Conservation (phyloP, 805 yeast genomes). For the Sugiyamaella americana region DNA sequence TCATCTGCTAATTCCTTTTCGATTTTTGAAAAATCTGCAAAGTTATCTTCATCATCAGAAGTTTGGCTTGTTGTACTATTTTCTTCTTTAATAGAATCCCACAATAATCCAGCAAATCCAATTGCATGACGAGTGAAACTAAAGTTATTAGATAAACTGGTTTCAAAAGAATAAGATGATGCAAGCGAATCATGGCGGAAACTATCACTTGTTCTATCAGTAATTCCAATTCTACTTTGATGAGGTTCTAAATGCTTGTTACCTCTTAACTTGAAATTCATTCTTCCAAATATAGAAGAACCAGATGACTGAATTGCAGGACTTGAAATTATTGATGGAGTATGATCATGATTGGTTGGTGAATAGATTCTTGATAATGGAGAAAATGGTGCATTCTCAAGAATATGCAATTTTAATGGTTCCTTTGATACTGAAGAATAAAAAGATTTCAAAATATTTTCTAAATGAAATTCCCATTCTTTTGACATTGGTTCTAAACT, state of each 20-base stretch:
- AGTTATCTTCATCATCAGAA: slow-evolving; percentile 22
- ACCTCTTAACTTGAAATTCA: slow-evolving; percentile 13
- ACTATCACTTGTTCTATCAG: slow-evolving; percentile 5
- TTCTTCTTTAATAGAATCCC: slow-evolving; percentile 27
- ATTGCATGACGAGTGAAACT: slow-evolving; percentile 24
- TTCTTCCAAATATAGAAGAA: slow-evolving; percentile 19
- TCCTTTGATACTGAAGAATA: slow-evolving; percentile 25
- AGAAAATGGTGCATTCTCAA: slow-evolving; percentile 17
- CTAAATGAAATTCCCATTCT: slow-evolving; percentile 25
- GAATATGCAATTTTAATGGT: slow-evolving; percentile 21
- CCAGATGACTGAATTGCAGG: background rate
- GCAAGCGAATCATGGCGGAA: slow-evolving; percentile 11
- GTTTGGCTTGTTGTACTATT: slow-evolving; percentile 13
- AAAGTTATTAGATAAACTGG: slow-evolving; percentile 6
- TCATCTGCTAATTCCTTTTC: slow-evolving; percentile 45
- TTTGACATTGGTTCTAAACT: slow-evolving; percentile 12
- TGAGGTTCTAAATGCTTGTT: slow-evolving; percentile 11
- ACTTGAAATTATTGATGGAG: background rate
- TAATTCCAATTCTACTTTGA: slow-evolving; percentile 13
- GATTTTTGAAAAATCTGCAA: slow-evolving; percentile 25
- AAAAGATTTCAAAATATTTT: slow-evolving; percentile 20
- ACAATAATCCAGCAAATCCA: slow-evolving; percentile 30
- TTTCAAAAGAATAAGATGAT: slow-evolving; percentile 9
- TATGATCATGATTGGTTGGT: slow-evolving; percentile 3
- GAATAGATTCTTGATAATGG: slow-evolving; percentile 17